Evolutionary conservation across 257 asterid species (phyloP).

Genomic region (Henckelia pumila): DNA sequence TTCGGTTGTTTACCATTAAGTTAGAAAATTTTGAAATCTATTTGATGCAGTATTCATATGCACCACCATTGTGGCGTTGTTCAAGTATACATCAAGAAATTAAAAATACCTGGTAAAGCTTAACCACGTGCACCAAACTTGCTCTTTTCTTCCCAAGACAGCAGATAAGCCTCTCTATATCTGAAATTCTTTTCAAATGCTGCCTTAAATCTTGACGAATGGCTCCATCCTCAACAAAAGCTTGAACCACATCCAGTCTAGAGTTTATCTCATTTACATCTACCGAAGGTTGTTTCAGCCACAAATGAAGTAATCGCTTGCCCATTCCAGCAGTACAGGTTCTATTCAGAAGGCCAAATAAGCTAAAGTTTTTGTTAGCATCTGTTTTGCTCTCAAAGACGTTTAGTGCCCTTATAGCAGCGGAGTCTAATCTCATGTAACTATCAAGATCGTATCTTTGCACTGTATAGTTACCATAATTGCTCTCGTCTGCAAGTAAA

Average conservation of each 20-base stretch:
- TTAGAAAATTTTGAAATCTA: too few species aligned
- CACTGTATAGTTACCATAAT: conserved; percentile 71
- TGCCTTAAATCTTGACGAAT: conserved; percentile 89
- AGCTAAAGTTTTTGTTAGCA: conserved; percentile 91
- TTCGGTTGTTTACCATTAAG: too few species aligned
- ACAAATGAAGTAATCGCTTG: conserved; percentile 80
- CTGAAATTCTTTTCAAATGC: conserved; percentile 88
- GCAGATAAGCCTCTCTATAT: conserved; percentile 71
- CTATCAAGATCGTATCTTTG: conserved; percentile 64
- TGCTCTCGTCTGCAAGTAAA: conserved; percentile 89
- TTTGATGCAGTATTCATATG: too few species aligned
- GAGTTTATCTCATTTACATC: conserved; percentile 74
- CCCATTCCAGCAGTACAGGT: conserved; percentile 99
- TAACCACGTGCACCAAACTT: conserved; percentile 72
- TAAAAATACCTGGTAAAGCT: conserved; percentile 87
- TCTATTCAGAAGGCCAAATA: conserved; percentile 92
- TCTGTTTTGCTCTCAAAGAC: conserved; percentile 98
- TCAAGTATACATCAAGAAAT: conserved; percentile 18
- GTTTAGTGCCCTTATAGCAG: conserved; percentile 96
- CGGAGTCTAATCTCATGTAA: conserved; percentile 97
- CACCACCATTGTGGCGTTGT: too few species aligned
- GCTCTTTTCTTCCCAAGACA: conserved; percentile 82
- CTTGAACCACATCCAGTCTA: conserved; percentile 87
- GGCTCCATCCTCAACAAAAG: conserved; percentile 83
- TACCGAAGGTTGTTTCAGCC: conserved; percentile 89